These are phyloP conservation scores for Aegilops longissima DNA, from an alignment of 176 grass and related monocot genomes.

Conservation along the genomic window DNA sequence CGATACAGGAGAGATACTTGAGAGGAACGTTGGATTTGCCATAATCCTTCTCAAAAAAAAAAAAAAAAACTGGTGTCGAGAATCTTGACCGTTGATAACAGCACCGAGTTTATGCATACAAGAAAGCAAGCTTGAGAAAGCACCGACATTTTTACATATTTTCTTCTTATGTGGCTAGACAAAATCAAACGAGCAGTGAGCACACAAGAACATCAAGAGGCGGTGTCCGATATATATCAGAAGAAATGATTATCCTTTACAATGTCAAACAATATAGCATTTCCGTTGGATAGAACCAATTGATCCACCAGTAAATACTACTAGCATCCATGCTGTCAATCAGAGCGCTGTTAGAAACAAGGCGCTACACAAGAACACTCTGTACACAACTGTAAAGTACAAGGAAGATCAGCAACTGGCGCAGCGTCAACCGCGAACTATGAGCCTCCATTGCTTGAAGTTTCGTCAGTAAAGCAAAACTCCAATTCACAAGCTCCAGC, in stretches of 20 bases:
- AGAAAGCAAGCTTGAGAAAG: neutral
- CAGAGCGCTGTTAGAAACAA: conserved; percentile 7
- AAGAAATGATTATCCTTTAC: neutral
- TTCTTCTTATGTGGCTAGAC: neutral
- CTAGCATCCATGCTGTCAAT: neutral
- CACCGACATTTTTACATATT: neutral
- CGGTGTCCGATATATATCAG: neutral
- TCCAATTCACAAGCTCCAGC: neutral
- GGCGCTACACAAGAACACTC: conserved; percentile 20
- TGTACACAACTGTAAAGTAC: conserved; percentile 34
- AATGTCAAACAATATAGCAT: neutral
- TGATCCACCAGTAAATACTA: neutral
- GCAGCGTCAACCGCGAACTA: neutral
- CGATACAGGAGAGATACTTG: too few relatives aligned
- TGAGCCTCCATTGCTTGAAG: neutral
- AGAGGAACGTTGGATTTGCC: too few relatives aligned
- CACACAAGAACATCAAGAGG: conserved; percentile 12
- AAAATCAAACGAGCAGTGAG: neutral
- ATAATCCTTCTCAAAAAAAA: too few relatives aligned
- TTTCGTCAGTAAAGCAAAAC: neutral
- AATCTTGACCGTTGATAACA: neutral
- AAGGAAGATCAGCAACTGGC: conserved; percentile 4
- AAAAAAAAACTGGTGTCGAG: too few relatives aligned
- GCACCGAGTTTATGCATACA: neutral
- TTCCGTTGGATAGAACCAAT: neutral